Conservation (phyloP, 805 yeast genomes). For the Clavispora fructus region DNA sequence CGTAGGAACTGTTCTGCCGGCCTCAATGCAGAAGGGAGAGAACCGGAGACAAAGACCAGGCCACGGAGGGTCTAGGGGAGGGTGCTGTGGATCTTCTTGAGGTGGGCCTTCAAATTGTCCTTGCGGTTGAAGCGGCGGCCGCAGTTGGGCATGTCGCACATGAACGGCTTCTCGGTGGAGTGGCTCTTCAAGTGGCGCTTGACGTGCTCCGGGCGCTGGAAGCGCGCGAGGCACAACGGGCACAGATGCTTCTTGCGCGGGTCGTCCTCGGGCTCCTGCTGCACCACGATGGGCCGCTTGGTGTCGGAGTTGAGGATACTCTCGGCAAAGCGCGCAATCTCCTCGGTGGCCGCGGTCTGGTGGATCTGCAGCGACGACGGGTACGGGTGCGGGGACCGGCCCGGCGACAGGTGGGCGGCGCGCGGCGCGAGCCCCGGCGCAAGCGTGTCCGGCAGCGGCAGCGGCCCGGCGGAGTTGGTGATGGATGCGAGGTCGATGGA, state of each 20-base stretch:
- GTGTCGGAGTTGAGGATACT: constrained; percentile 16
- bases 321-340: constrained; percentile 17
- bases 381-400: constrained; percentile 1
- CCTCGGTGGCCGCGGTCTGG: constrained; percentile 15
- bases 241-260: constrained; percentile 59
- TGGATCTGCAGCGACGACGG: constrained; percentile 14
- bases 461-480: constrained; percentile 26
- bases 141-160: constrained; percentile 47
- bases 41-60: no score
- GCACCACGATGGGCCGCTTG: constrained; percentile 17
- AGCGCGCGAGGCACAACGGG: constrained; percentile 56
- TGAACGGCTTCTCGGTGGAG: constrained; percentile 53
- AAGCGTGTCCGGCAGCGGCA: background rate
- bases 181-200: constrained; percentile 58
- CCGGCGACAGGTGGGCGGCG: constrained; percentile 2
- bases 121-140: constrained; percentile 54
- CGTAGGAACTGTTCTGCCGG: background rate
- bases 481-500: constrained; percentile 52
- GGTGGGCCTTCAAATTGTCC: constrained; percentile 56
- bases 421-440: background rate
- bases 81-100: constrained; percentile 50
- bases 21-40: background rate
- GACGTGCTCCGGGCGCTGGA: constrained; percentile 71
- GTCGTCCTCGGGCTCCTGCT: constrained; percentile 31
- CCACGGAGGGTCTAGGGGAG: no score